A percentile compares a stretch with the other conserved stretches of the same genome.
Evolutionary conservation across 805 yeast genomes (phyloP).

Genomic region (Yamadazyma ubonensis): DNA sequence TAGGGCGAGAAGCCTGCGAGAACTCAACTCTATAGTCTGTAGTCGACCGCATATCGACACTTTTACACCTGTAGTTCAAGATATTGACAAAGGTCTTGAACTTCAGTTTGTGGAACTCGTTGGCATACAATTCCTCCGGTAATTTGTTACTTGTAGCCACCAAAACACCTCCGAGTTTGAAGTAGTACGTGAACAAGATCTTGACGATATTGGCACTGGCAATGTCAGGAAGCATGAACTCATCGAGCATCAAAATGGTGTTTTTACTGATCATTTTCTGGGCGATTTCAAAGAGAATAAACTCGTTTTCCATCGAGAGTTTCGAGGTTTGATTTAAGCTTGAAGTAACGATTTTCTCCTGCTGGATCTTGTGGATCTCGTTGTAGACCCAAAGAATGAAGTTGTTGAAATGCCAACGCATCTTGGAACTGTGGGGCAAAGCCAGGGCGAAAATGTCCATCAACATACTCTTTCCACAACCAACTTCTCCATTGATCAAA

Average conservation of each 20-base stretch:
- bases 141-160: slow-evolving; percentile 73
- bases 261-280: slow-evolving; percentile 56
- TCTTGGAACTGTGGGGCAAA: slow-evolving; percentile 60
- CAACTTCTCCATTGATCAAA: slow-evolving; percentile 63
- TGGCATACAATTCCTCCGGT: slow-evolving; percentile 70
- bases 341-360: slow-evolving; percentile 39
- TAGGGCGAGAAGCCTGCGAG: slow-evolving; percentile 20
- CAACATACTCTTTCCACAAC: slow-evolving; percentile 73
- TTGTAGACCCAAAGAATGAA: slow-evolving; percentile 67
- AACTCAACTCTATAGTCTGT: slow-evolving; percentile 52
- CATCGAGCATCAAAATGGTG: slow-evolving; percentile 65
- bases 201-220: slow-evolving; percentile 71
- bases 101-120: slow-evolving; percentile 58
- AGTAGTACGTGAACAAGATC: slow-evolving; percentile 63
- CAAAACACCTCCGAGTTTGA: slow-evolving; percentile 71
- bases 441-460: slow-evolving; percentile 70
- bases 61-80: slow-evolving; percentile 56
- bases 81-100: slow-evolving; percentile 58
- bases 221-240: slow-evolving; percentile 74
- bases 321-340: slow-evolving; percentile 21
- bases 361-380: slow-evolving; percentile 57
- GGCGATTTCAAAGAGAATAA: slow-evolving; percentile 64
- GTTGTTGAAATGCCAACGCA: slow-evolving; percentile 70
- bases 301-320: slow-evolving; percentile 56
- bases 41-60: slow-evolving; percentile 59